Evolutionary conservation across 2,329 filamentous ascomycete species (phyloP), one percentile per base, ranked within the genome.

Genomic region (Diaporthe longicolla): DNA sequence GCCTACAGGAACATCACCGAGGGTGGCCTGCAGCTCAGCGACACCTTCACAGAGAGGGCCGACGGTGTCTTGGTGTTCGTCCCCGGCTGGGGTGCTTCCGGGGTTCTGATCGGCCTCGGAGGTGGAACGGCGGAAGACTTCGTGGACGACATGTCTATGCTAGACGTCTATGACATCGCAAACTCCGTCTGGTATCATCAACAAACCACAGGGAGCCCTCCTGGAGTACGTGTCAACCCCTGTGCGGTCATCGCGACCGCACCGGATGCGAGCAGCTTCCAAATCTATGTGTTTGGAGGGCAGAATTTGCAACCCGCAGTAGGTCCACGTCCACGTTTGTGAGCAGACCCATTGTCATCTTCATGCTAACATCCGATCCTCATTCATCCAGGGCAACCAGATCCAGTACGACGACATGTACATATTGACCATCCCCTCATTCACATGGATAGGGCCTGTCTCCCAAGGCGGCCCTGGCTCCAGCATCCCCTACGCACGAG

Each of bases 131-230:
- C 91, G 11, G 70, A 15, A 61, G 87, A 89, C 61, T 95, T 93
- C 77, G 89, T 92, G n/a, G 83, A 87, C 73, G 86, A 88, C 63
- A 82, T 87, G 77, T 80, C 79, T 35, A 84, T 80, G 0, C 81
- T 95, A 52, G 93, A 95, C 77, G 90, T 96, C n/a, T 95, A 93
- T 81, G 93, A 95, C 77, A 92, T 95, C 75, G 91, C 90, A 26
- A 90, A 85, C 26, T 92, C 90, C 57, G 89, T 87, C 8, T 95
- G 93, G 93, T 94, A 93, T 79, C 92, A 93, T 78, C 93, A 95
- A 82, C 84, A 90, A 29, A 94, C 93, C 0, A 89, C 88, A 1
- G 93, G 93, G 2, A 82, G 85, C 3, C 87, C 87, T 5, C 92
- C 93, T 0, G 84, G 87, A 0, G 90, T 93, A 69, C 88, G 93